These are phyloP conservation scores for Lactifluus volemus DNA, from an alignment of 768 basidiomycete genomes.

Conservation along the genomic window DNA sequence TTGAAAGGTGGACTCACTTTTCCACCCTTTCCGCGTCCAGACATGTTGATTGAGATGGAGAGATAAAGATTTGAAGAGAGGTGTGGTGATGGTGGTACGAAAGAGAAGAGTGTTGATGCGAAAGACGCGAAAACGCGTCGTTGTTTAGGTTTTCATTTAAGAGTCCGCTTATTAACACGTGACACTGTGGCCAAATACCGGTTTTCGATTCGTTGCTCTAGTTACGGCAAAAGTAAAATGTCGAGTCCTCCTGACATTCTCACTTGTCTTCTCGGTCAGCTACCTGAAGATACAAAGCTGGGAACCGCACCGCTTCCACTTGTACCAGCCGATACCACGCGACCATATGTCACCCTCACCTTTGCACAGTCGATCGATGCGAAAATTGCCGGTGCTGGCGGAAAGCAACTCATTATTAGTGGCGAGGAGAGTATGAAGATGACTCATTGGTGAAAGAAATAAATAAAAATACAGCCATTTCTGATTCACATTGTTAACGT, in stretches of 20 bases:
- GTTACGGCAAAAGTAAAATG: neutral
- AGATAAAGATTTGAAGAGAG: constrained; percentile 17
- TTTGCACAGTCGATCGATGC: constrained; percentile 85
- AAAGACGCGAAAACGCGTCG: constrained; percentile 13
- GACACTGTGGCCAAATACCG: constrained; percentile 1
- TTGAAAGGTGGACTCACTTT: constrained; percentile 39
- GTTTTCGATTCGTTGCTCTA: neutral
- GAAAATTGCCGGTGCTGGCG: constrained; percentile 70
- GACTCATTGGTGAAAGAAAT: constrained; percentile 74
- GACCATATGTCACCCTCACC: constrained; percentile 68
- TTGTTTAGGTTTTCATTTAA: constrained; percentile 16
- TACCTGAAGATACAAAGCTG: neutral
- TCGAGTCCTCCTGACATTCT: constrained; percentile 13
- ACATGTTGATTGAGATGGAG: constrained; percentile 44
- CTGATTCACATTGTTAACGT: neutral
- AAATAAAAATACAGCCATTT: constrained; percentile 18
- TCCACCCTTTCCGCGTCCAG: constrained; percentile 95
- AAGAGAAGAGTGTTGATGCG: constrained; percentile 16
- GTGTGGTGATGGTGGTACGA: constrained; percentile 17
- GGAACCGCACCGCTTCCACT: constrained; percentile 17
- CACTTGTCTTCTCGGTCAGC: constrained; percentile 8
- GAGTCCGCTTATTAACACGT: constrained; percentile 15
- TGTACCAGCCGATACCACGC: constrained; percentile 16
- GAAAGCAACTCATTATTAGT: constrained; percentile 73
- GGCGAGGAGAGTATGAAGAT: constrained; percentile 83